phyloP scores from a whole-genome alignment of 495 filamentous ascomycete genomes.

The Aspergillus egyptiacus region DNA sequence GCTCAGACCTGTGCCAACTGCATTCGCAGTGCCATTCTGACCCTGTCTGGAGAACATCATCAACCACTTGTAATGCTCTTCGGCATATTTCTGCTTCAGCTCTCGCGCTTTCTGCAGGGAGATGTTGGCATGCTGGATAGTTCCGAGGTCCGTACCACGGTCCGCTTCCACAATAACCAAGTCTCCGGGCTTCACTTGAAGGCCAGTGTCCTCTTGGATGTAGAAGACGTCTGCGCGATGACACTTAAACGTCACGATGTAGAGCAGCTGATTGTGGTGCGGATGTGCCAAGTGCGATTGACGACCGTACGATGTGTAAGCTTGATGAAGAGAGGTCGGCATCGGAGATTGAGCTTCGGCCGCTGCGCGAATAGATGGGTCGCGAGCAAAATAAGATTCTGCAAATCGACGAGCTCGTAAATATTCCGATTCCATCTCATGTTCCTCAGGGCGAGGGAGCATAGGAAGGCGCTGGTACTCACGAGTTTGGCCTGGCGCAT shows the following conservation, averaged over 20 bases:
- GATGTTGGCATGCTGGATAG: conserved; percentile 79
- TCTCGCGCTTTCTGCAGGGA: conserved; percentile 79
- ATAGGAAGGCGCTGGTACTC: conserved; percentile 39
- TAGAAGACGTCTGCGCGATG: conserved; percentile 92
- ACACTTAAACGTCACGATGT: conserved; percentile 94
- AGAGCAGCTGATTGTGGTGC: conserved; percentile 75
- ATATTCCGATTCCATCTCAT: conserved; percentile 35
- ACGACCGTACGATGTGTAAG: conserved; percentile 49
- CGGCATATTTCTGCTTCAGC: conserved; percentile 77
- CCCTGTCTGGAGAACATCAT: conserved; percentile 87
- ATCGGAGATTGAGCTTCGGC: conserved; percentile 34
- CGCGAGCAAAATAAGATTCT: conserved; percentile 47
- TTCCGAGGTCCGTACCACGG: conserved; percentile 89
- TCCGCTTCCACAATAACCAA: conserved; percentile 97
- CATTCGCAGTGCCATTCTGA: conserved; percentile 57
- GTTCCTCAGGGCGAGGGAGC: conserved; percentile 28
- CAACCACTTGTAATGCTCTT: conserved; percentile 93
- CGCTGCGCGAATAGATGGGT: conserved; percentile 34
- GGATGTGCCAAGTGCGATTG: conserved; percentile 61
- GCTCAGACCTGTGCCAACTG: conserved; percentile 46
- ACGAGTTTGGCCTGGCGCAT: conserved; percentile 36
- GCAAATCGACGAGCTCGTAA: conserved; percentile 41
- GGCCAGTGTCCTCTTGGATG: conserved; percentile 87
- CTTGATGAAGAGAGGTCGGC: conserved; percentile 43
- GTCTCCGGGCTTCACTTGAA: conserved; percentile 84